Evolutionary conservation across 768 basidiomycete species (phyloP).

Genomic region (Tylopilus plumbeoviolaceoides): DNA sequence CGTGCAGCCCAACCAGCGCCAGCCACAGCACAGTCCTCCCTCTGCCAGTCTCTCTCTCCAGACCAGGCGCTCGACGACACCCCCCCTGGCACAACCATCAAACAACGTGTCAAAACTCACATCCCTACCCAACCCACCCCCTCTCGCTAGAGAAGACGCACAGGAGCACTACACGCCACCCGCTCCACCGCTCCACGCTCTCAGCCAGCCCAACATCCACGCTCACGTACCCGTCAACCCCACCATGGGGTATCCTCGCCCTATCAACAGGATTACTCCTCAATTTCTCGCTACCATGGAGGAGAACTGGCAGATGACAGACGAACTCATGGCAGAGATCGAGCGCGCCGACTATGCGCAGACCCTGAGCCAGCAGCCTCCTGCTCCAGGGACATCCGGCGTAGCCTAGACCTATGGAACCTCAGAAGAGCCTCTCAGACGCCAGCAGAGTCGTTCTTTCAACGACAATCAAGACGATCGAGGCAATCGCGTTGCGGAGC

Average conservation of each 20-base stretch:
- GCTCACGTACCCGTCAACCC: conserved; percentile 21
- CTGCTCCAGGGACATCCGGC: conserved; percentile 37
- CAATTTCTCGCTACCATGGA: conserved; percentile 53
- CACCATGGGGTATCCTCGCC: conserved; percentile 56
- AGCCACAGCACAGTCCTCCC: conserved; percentile 33
- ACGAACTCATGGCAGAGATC: conserved; percentile 66
- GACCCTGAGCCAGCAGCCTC: conserved; percentile 42
- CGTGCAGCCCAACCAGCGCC: conserved; percentile 36
- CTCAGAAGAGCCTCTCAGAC: conserved; percentile 17
- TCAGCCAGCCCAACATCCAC: conserved; percentile 27
- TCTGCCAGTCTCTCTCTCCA: conserved; percentile 32
- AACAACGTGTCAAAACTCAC: conserved; percentile 32
- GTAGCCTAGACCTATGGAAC: conserved; percentile 34
- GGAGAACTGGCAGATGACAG: conserved; percentile 64
- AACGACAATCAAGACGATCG: conserved; percentile 23
- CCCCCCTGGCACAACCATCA: conserved; percentile 31
- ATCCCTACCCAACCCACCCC: conserved; percentile 14
- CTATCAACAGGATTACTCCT: conserved; percentile 52
- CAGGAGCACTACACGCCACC: conserved; percentile 46
- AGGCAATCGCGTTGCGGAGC: conserved; percentile 18
- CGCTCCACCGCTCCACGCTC: conserved; percentile 31
- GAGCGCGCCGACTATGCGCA: conserved; percentile 68
- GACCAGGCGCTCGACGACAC: conserved; percentile 31
- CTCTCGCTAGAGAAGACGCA: conserved; percentile 15
- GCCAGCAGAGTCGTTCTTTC: conserved; percentile 19